Evolutionary conservation across 495 filamentous ascomycete genomes (phyloP).

Genomic region (Chlorociboria aeruginascens): DNA sequence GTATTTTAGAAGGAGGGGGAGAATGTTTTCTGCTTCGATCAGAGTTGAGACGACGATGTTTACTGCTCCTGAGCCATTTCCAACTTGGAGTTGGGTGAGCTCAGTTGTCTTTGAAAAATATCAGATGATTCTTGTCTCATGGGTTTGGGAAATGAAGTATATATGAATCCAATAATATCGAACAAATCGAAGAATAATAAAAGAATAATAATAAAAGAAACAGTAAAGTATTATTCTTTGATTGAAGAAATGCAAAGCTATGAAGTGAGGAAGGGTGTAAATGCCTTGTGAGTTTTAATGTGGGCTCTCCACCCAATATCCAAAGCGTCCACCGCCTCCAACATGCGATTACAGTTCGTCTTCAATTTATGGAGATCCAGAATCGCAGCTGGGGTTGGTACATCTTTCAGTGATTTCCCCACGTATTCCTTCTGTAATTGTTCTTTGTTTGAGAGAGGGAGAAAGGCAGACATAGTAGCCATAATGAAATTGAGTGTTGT

Average conservation of each 20-base stretch:
- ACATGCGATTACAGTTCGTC: slow-evolving; percentile 64
- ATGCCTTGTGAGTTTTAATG: slow-evolving; percentile 79
- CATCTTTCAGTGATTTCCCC: slow-evolving; percentile 46
- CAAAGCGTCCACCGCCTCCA: slow-evolving; percentile 45
- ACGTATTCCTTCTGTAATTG: slow-evolving; percentile 38
- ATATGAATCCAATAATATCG: too few species aligned
- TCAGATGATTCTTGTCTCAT: background rate
- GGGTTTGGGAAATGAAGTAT: too few species aligned
- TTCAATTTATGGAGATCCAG: slow-evolving; percentile 56
- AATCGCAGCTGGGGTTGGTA: slow-evolving; percentile 56
- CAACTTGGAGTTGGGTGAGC: slow-evolving; percentile 63
- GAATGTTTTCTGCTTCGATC: slow-evolving; percentile 58
- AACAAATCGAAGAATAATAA: too few species aligned
- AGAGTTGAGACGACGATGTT: slow-evolving; percentile 72
- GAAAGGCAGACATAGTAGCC: slow-evolving; percentile 7
- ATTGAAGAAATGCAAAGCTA: too few species aligned
- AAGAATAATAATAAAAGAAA: too few species aligned
- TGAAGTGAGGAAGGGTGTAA: too few species aligned
- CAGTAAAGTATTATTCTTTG: too few species aligned
- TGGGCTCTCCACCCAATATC: slow-evolving; percentile 65
- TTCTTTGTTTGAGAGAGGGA: slow-evolving; percentile 24
- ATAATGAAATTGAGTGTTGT: slow-evolving; percentile 4
- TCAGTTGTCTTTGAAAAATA: slow-evolving; percentile 46
- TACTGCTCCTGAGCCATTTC: slow-evolving; percentile 36
- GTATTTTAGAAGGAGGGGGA: slow-evolving; percentile 49